Evolutionary conservation across 2,329 filamentous ascomycete genomes (phyloP).

Genomic region (Lachnellula hyalina): DNA sequence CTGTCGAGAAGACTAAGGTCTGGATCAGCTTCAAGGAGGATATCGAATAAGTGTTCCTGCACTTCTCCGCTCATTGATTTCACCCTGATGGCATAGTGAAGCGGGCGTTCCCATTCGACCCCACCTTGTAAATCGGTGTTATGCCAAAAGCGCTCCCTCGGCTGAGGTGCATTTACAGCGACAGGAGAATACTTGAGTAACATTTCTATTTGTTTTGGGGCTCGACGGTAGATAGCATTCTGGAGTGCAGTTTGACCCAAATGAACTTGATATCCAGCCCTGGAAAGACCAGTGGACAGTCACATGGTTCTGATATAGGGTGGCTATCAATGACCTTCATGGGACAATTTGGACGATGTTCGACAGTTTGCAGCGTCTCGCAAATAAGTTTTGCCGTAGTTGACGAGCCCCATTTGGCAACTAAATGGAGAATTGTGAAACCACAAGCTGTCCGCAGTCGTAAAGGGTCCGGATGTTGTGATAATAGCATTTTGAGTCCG

Average conservation of each 20-base stretch:
- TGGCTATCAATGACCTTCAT: not conserved
- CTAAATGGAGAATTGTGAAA: not conserved
- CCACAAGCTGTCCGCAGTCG: too few relatives aligned
- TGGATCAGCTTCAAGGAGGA: not conserved
- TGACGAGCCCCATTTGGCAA: not conserved
- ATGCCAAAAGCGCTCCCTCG: not conserved
- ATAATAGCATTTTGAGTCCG: not conserved
- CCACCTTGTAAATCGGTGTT: not conserved
- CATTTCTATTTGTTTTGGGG: not conserved
- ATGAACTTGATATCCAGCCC: not conserved
- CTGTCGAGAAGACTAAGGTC: not conserved
- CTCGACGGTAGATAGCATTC: not conserved
- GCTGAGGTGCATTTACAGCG: not conserved
- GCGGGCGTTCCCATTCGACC: not conserved
- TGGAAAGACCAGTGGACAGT: not conserved
- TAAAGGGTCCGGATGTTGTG: not conserved
- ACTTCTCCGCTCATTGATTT: not conserved
- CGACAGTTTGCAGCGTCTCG: not conserved
- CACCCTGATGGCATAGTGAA: not conserved
- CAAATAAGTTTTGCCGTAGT: not conserved
- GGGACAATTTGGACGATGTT: not conserved
- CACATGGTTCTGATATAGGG: not conserved
- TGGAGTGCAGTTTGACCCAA: not conserved
- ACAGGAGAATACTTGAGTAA: not conserved
- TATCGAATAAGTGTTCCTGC: not conserved